Evolutionary conservation across 2,329 filamentous ascomycete species (phyloP).

Genomic region (Trichoderma oligosporum): DNA sequence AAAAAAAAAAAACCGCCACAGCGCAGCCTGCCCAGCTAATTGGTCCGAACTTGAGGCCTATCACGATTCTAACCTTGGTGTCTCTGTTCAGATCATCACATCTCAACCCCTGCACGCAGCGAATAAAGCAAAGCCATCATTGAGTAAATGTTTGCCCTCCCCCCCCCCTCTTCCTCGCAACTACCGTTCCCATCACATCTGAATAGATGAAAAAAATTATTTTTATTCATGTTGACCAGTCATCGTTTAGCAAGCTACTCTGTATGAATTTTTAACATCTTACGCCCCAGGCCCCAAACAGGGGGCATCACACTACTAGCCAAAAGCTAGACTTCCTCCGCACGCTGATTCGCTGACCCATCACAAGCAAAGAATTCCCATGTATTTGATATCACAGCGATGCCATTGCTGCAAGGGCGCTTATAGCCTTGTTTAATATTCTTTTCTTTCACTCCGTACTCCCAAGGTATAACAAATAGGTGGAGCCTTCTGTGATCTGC

Average conservation of each 20-base stretch:
- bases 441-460: too few species aligned
- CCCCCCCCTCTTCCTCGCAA: slow-evolving; percentile 1
- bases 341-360: slow-evolving; percentile 2
- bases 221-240: background rate
- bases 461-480: background rate
- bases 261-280: background rate
- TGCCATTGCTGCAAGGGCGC: slow-evolving; percentile 5
- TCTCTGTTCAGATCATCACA: background rate
- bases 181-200: background rate
- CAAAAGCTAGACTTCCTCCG: slow-evolving; percentile 4
- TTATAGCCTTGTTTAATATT: background rate
- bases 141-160: too few species aligned
- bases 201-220: background rate
- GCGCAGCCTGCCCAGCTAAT: too few species aligned
- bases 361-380: background rate
- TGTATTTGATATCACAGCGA: slow-evolving; percentile 5
- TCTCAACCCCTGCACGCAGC: background rate
- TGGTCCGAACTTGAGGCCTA: too few species aligned
- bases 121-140: background rate
- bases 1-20: too few species aligned
- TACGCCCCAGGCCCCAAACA: background rate
- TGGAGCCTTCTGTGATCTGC: background rate
- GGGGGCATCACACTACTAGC: background rate
- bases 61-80: too few species aligned
- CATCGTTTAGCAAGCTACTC: background rate